Evolutionary conservation across 805 yeast genomes (phyloP), one percentile per base, ranked within the genome.

Genomic region (Saturnispora sekii): DNA sequence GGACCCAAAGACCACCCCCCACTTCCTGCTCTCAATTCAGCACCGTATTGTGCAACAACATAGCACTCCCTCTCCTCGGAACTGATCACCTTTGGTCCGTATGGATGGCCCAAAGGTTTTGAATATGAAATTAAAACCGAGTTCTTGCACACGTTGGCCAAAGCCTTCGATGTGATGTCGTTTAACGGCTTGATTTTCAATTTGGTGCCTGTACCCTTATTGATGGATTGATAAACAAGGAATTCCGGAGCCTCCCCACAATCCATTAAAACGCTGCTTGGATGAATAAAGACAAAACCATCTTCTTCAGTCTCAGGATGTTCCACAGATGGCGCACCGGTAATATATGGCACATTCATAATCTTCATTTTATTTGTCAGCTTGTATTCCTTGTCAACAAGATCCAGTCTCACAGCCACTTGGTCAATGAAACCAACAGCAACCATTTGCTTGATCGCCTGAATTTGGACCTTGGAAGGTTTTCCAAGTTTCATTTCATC

Each of bases 1-100:
- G 80, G 84, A 7, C 93, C 95, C 42, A 90, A 64, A 54, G 90
- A 96, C 95, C 96, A 90, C 8, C 96, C 96, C 16, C 96, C 96
- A 35, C 79, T 72, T 10, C 95, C 95, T 36, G 81, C 69, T 12
- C 46, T 38, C 5, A 46, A 14, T 6, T 79, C 72, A 10, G 94
- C 89, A 4, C 97, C 97, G 58, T 84, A 78, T 45, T 96, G 67
- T 1, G 97, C 97, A 41, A 87, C 80, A 12, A 89, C 96, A 65
- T 86, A 89, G 53, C 94, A 85, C 56, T 83, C 89, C 52, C 96
- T 69, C 55, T 81, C 82, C 3, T 79, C 75, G 0, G 84, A 66
- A 4, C 77, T 67, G 12, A 84, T 55, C 51, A 73, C 68, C 56
- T 81, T 81, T 2, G 95, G 94, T 1, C 87, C 94, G 56, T 86